phyloP scores from a whole-genome alignment of 2,329 filamentous ascomycete species.

The Cordyceps pruinosa region DNA sequence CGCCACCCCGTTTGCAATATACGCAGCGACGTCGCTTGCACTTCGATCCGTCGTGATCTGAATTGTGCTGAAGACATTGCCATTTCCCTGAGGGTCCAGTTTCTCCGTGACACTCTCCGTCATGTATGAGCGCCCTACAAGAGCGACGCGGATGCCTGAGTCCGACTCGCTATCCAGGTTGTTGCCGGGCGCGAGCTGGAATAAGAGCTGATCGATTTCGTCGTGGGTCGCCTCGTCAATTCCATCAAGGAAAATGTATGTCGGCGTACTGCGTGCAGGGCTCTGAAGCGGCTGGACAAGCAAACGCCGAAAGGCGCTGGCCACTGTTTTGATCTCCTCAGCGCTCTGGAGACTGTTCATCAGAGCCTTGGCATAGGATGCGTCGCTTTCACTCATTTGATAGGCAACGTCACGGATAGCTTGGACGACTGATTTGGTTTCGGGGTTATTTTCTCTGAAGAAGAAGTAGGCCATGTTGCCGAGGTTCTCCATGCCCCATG shows the following conservation, averaged over 20 bases:
- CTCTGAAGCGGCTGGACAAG: slow-evolving; percentile 32
- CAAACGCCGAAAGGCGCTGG: slow-evolving; percentile 36
- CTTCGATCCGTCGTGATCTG: slow-evolving; percentile 38
- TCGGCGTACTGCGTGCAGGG: slow-evolving; percentile 23
- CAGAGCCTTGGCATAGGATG: slow-evolving; percentile 36
- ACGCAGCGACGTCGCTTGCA: slow-evolving; percentile 33
- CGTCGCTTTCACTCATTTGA: slow-evolving; percentile 39
- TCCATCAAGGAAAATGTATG: slow-evolving; percentile 41
- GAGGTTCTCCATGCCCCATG: slow-evolving; percentile 30
- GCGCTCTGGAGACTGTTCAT: slow-evolving; percentile 26
- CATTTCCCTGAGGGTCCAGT: slow-evolving; percentile 27
- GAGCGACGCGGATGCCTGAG: slow-evolving; percentile 29
- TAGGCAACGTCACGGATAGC: slow-evolving; percentile 40
- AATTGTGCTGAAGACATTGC: slow-evolving; percentile 31
- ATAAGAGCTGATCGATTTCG: slow-evolving; percentile 32
- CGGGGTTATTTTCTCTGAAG: slow-evolving; percentile 40
- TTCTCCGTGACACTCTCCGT: slow-evolving; percentile 29
- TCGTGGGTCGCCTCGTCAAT: slow-evolving; percentile 37
- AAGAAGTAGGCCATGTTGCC: slow-evolving; percentile 38
- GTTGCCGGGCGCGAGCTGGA: slow-evolving; percentile 25
- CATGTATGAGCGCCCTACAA: slow-evolving; percentile 37
- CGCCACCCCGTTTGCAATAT: slow-evolving; percentile 34
- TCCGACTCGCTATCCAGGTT: slow-evolving; percentile 14
- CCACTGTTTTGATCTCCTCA: slow-evolving; percentile 37
- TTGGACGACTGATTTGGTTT: slow-evolving; percentile 38